phyloP scores from a whole-genome alignment of 2,329 filamentous ascomycete species.

The Fusarium protoensiforme region DNA sequence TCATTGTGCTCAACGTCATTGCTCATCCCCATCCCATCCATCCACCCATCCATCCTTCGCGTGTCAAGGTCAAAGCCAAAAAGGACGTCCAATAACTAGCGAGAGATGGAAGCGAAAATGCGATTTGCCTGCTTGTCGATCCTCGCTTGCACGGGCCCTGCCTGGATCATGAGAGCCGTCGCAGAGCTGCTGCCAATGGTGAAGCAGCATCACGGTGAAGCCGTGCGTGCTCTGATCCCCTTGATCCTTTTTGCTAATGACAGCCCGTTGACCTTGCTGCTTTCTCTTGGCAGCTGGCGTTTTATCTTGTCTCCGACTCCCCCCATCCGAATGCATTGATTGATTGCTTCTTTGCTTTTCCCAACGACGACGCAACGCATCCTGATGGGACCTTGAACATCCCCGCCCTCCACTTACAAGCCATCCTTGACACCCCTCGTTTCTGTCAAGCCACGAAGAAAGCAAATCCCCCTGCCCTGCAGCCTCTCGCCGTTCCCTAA shows the following conservation, averaged over 20 bases:
- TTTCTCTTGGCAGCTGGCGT: background rate
- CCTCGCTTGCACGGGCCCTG: slow-evolving; percentile 1
- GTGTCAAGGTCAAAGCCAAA: slow-evolving; percentile 1
- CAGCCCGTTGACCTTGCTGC: background rate
- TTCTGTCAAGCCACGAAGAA: slow-evolving; percentile 15
- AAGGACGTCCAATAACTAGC: background rate
- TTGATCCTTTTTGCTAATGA: background rate
- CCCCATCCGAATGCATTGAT: background rate
- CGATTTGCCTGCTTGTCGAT: background rate
- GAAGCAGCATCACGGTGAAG: background rate
- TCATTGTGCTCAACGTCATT: slow-evolving; percentile 33
- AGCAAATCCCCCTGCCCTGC: slow-evolving; percentile 4
- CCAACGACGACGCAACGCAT: slow-evolving; percentile 17
- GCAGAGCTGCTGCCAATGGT: background rate
- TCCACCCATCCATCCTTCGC: slow-evolving; percentile 1
- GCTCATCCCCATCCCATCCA: slow-evolving; percentile 1
- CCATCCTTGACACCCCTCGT: slow-evolving; percentile 10
- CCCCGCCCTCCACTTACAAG: slow-evolving; percentile 5
- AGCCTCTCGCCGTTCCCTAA: slow-evolving; percentile 5
- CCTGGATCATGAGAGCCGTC: slow-evolving; percentile 16
- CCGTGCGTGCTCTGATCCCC: background rate
- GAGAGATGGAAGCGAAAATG: background rate
- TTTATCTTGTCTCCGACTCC: background rate
- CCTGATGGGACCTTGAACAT: slow-evolving; percentile 14
- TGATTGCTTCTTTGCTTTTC: slow-evolving; percentile 34